Base-by-base conservation (phyloP, 2,329 filamentous ascomycete genomes). In the Anisogramma anomala region DNA sequence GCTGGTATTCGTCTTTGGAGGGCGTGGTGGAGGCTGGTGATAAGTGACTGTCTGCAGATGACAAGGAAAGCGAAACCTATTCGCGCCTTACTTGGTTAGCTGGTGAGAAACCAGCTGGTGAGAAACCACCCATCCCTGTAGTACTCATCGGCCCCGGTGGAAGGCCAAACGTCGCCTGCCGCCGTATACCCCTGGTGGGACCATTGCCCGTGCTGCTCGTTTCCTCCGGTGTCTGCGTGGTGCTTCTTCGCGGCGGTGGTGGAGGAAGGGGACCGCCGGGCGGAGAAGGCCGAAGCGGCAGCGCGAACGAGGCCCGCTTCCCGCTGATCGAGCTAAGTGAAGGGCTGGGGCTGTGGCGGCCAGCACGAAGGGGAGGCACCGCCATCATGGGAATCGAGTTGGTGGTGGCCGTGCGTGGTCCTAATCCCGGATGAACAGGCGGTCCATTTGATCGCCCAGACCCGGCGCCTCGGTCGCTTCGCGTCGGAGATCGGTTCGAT, bases 231-330 rank as follows among this genome's bases (percentile, higher is more conserved):
- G 66, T 71, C 49, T 71, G 67, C 55, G 68, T 62, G 18, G 67
- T 71, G 50, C 71, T 67, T 56, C 75, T 76, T 50, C 70, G 68
- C 27, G 69, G 69, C 27, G 71, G 75, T n/a, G 76, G 70, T 15
- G 79, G 70, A 36, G 75, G 76, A 23, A 79, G 64, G 7, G 72
- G 67, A 9, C 72, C 74, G 7, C 66, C 71, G 3, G 71, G 70
- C 28, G 78, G 75, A 22, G 71, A 77, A 33, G 73, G 68, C 34
- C 81, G 73, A 43, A 82, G 71, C 1, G 82, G 79, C 36, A 86
- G 63, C 26, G 69, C 72, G 41, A 81, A 79, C 3, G 72, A 74
- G 13, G 65, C 58, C 38, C 61, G 61, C 45, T 61, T 67, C 32
- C 65, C 63, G 49, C 67, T 69, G 40, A 62, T 55, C 40, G 59